Percentiles rank a stretch among this genome's conserved stretches.
phyloP scores from a whole-genome alignment of 106 monocot genomes.

The Dendrobium chrysotoxum region DNA sequence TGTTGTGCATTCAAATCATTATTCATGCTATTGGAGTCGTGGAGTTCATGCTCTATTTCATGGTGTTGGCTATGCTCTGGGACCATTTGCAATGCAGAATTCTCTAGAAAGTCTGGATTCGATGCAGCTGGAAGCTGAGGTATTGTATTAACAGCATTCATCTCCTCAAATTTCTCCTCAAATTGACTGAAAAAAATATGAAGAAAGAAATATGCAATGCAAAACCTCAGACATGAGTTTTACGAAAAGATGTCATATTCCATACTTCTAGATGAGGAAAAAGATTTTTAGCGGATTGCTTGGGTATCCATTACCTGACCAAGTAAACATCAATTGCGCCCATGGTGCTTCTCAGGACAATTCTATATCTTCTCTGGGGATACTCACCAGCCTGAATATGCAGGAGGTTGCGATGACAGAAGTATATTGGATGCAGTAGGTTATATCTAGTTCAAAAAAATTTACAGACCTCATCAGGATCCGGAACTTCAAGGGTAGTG shows the following conservation, averaged over 20 bases:
- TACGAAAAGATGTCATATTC: background rate
- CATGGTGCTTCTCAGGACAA: slow-evolving; percentile 75
- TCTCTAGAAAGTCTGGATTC: slow-evolving; percentile 7
- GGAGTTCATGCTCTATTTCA: slow-evolving; percentile 16
- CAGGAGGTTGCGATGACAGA: background rate
- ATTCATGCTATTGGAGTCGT: slow-evolving; percentile 9
- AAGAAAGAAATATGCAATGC: background rate
- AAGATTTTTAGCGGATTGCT: background rate
- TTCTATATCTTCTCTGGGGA: slow-evolving; percentile 76
- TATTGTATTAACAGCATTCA: slow-evolving; percentile 29
- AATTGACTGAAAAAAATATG: slow-evolving; percentile 29
- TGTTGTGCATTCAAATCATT: slow-evolving; percentile 7
- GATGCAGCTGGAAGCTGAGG: slow-evolving; percentile 14
- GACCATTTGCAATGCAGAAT: slow-evolving; percentile 2
- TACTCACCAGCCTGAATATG: slow-evolving; percentile 45
- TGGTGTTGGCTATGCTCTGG: slow-evolving; percentile 5
- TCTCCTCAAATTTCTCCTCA: slow-evolving; percentile 75
- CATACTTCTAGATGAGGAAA: background rate
- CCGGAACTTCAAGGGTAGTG: slow-evolving; percentile 73
- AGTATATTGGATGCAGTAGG: background rate
- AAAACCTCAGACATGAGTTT: background rate
- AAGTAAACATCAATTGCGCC: slow-evolving; percentile 85
- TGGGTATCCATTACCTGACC: slow-evolving; percentile 51
- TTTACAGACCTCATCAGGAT: slow-evolving; percentile 66
- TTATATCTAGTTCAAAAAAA: background rate